These are phyloP conservation scores for Cenchrus americanus DNA, from an alignment of 176 grass and related monocot species.

Conservation along the genomic window DNA sequence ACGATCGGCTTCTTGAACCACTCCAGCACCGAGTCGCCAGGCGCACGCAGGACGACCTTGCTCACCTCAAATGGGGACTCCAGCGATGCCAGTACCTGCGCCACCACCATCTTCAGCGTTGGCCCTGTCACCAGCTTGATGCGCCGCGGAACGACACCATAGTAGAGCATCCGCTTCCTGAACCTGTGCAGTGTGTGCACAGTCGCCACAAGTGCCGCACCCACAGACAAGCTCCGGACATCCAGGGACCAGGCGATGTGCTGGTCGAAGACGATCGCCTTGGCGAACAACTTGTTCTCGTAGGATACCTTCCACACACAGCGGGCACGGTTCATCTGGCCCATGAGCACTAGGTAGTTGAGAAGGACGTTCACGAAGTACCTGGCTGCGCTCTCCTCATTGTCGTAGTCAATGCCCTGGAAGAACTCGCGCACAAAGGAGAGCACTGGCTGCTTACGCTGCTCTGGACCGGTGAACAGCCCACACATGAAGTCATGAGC, in stretches of 20 bases:
- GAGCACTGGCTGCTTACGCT: slow-evolving; percentile 85
- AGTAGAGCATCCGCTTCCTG: slow-evolving; percentile 97
- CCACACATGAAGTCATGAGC: slow-evolving; percentile 87
- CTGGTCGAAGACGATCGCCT: slow-evolving; percentile 95
- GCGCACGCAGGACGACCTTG: slow-evolving; percentile 86
- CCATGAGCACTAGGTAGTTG: slow-evolving; percentile 95
- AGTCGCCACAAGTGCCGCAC: slow-evolving; percentile 64
- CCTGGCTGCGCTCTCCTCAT: slow-evolving; percentile 70
- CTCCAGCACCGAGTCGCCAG: slow-evolving; percentile 71
- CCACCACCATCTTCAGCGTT: slow-evolving; percentile 88
- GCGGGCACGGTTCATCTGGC: slow-evolving; percentile 94
- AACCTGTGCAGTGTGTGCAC: slow-evolving; percentile 92
- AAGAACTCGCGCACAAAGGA: slow-evolving; percentile 88
- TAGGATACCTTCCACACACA: slow-evolving; percentile 96
- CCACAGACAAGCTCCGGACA: slow-evolving; percentile 70
- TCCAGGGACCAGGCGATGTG: slow-evolving; percentile 98
- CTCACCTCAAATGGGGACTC: slow-evolving; percentile 90
- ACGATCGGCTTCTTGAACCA: slow-evolving; percentile 98
- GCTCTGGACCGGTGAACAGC: slow-evolving; percentile 88
- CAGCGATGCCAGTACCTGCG: slow-evolving; percentile 66
- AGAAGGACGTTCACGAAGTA: slow-evolving; percentile 95
- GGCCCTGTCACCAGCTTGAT: slow-evolving; percentile 94
- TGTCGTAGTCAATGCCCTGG: slow-evolving; percentile 83
- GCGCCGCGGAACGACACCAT: slow-evolving; percentile 79
- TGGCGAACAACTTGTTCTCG: slow-evolving; percentile 94